Conservation (phyloP, 2,329 filamentous ascomycete species). For the Colletotrichum tabaci region DNA sequence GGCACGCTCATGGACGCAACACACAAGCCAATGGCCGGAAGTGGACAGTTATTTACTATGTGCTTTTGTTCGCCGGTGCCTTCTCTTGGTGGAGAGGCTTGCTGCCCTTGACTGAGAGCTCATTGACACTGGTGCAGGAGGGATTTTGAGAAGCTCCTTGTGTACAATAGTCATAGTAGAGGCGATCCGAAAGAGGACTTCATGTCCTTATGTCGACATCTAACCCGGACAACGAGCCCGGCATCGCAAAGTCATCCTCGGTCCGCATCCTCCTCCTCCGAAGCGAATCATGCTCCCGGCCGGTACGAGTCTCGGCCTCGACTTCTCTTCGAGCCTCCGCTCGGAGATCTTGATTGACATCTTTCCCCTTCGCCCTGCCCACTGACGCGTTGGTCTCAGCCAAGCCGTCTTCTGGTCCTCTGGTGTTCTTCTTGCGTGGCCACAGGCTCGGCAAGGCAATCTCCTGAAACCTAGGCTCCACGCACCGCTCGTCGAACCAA, state of each 20-base stretch:
- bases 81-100: conserved; percentile 79
- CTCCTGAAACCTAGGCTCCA: conserved; percentile 89
- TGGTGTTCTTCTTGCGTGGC: conserved; percentile 87
- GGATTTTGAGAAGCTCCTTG: conserved; percentile 5
- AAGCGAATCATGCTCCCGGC: conserved; percentile 56
- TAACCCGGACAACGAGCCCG: conserved; percentile 62
- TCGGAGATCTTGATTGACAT: conserved; percentile 64
- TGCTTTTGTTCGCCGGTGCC: conserved; percentile 80
- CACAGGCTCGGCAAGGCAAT: conserved; percentile 87
- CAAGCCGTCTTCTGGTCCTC: conserved; percentile 76
- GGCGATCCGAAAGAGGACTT: neutral
- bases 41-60: conserved; percentile 87
- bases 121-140: conserved; percentile 59
- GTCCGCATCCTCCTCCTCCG: conserved; percentile 56
- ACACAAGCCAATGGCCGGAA: conserved; percentile 39
- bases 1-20: conserved; percentile 47
- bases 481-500: conserved; percentile 90
- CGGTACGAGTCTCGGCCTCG: conserved; percentile 53
- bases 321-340: conserved; percentile 66
- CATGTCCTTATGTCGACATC: conserved; percentile 48
- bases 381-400: conserved; percentile 63
- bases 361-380: conserved; percentile 69
- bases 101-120: conserved; percentile 79
- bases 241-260: conserved; percentile 61
- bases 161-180: conserved; percentile 3